Percentiles rank a stretch among this genome's conserved stretches.
These are phyloP conservation scores for Dipsacomyces acuminosporus DNA, from an alignment of 371 early-diverging fungal species.

Conservation along the genomic window DNA sequence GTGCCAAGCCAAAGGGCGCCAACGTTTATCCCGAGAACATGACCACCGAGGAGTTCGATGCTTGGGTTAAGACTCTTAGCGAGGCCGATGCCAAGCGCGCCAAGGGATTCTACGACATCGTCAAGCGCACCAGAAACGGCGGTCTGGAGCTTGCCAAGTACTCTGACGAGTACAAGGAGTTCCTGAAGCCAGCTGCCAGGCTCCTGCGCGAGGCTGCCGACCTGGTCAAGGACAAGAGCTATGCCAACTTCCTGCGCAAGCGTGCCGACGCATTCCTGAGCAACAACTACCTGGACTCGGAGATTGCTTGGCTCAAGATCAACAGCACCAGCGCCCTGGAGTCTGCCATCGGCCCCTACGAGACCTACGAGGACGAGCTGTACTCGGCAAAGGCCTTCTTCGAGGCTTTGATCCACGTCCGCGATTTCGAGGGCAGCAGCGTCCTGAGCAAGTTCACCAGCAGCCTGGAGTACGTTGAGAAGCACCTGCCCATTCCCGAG, in stretches of 20 bases:
- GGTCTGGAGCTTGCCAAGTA: constrained; percentile 53
- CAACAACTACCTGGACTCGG: constrained; percentile 67
- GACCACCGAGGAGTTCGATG: constrained; percentile 61
- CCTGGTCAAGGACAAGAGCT: constrained; percentile 54
- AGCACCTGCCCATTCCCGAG: constrained; percentile 68
- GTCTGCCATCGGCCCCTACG: constrained; percentile 75
- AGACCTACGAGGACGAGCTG: constrained; percentile 72
- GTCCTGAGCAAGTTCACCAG: constrained; percentile 66
- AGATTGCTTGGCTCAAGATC: constrained; percentile 69
- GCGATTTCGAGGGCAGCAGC: constrained; percentile 61
- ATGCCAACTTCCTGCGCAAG: constrained; percentile 56
- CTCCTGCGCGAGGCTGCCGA: constrained; percentile 58
- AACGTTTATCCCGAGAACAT: constrained; percentile 78
- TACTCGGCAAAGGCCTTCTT: constrained; percentile 65
- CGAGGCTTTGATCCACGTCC: constrained; percentile 68
- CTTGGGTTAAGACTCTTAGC: constrained; percentile 54
- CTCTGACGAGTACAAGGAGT: constrained; percentile 58
- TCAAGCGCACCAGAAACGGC: constrained; percentile 47
- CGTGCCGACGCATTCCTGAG: constrained; percentile 60
- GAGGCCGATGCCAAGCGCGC: constrained; percentile 54
- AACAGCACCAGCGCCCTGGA: constrained; percentile 56
- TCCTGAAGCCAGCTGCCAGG: constrained; percentile 57
- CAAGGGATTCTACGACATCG: constrained; percentile 63
- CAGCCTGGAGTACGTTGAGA: constrained; percentile 64
- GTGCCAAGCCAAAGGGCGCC: constrained; percentile 56